phyloP scores from a whole-genome alignment of 441 rosid species.

The Adansonia rubrostipa region DNA sequence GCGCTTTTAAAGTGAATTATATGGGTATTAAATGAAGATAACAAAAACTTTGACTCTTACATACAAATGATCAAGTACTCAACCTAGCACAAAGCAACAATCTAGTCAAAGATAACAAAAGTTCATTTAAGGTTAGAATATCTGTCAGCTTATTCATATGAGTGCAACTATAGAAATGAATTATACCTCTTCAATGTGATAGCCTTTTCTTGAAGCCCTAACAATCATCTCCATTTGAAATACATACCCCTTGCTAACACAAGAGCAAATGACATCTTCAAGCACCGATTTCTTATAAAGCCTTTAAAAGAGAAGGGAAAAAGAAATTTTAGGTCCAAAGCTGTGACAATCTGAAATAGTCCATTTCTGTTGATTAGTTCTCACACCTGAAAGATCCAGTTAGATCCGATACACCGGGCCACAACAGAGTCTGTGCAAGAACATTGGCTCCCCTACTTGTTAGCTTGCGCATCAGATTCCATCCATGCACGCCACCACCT shows the following conservation, averaged over 20 bases:
- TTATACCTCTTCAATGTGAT: constrained; percentile 80
- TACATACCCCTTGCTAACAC: constrained; percentile 93
- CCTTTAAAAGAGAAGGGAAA: constrained; percentile 46
- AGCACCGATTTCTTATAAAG: constrained; percentile 84
- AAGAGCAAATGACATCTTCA: constrained; percentile 78
- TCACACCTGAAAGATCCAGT: constrained; percentile 93
- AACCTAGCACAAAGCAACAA: neutral
- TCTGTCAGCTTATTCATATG: neutral
- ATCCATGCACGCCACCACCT: constrained; percentile 96
- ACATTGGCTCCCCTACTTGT: constrained; percentile 99
- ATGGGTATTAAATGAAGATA: neutral
- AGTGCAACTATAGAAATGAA: constrained; percentile 17
- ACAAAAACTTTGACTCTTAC: neutral
- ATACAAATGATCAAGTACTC: neutral
- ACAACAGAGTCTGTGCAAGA: constrained; percentile 90
- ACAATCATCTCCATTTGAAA: constrained; percentile 99
- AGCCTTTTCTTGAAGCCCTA: constrained; percentile 90
- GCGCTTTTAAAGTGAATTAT: constrained; percentile 12
- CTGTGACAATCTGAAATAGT: neutral
- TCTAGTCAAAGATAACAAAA: neutral
- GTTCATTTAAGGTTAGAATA: neutral
- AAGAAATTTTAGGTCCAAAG: constrained; percentile 26
- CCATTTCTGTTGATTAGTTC: constrained; percentile 13
- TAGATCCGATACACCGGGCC: constrained; percentile 99
- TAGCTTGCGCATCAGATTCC: constrained; percentile 97